Evolutionary conservation across 768 basidiomycete species (phyloP), one percentile per base, ranked within the genome.

Genomic region (Cystobasidium ongulense): DNA sequence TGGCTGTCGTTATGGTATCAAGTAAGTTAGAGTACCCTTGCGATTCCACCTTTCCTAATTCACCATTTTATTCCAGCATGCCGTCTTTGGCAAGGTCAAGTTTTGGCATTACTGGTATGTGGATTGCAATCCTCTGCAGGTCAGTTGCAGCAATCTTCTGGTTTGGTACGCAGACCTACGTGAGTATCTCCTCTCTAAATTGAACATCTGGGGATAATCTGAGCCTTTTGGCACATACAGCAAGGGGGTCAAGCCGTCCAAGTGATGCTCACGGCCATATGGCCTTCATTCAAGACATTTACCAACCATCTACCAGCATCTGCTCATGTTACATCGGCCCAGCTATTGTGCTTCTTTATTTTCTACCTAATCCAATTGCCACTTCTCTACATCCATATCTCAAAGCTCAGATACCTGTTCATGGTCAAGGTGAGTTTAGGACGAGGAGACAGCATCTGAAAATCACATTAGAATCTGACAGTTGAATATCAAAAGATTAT

Each of bases 301-400:
- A 76, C 78, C 8, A 80, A 80, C 72, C 73, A 76, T 64, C 75
- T 80, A 1, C 77, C 78, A 23, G 77, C 61, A 11, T 74, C 72
- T 5, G 75, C 77, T 21, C 74, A 76, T 53, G 78, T 78, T 52
- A 79, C 78, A 8, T 74, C 74, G 15, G 46, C 62, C 0, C 57
- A 72, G 46, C 65, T 80, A n/a, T 46, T 68, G 15, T 68, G 54
- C 66, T 68, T 62, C 36, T 74, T 74, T 67, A 59, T 74, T 54
- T 74, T 59, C 23, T 43, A 10, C 39, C 29, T 72, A 35, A 59
- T 77, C 43, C 78, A 78, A 50, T 67, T 76, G 1, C 77, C 77
- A 0, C 38, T 77, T 21, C 74, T 76, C 13, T 70, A 36, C 23
- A 76, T 77, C 70, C 76, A 78, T 70, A 74, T 75, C 46, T 68